These are phyloP conservation scores for Eucalyptus pumila DNA, from an alignment of 345 rosid genomes.

Conservation along the genomic window DNA sequence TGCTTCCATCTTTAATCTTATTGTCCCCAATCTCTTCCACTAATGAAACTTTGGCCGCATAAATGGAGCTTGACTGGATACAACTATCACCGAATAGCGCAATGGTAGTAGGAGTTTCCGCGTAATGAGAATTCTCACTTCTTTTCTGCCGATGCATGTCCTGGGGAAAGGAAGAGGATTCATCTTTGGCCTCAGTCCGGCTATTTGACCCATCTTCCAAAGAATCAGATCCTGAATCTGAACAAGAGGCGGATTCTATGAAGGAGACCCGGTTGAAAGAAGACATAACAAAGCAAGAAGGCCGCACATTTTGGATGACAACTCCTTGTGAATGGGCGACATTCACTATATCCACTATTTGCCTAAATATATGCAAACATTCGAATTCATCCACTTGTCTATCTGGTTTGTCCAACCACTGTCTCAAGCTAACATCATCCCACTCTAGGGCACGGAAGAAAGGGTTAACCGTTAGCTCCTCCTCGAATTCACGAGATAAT, in stretches of 20 bases:
- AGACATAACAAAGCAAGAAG: constrained; percentile 93
- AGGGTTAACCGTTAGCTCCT: constrained; percentile 25
- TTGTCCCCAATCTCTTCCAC: constrained; percentile 24
- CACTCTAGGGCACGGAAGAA: constrained; percentile 50
- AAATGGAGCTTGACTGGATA: constrained; percentile 39
- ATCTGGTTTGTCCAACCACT: constrained; percentile 85
- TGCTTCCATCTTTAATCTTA: constrained; percentile 16
- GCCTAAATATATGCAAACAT: constrained; percentile 91
- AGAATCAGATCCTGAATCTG: constrained; percentile 93
- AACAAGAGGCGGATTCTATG: constrained; percentile 93
- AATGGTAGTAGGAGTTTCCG: constrained; percentile 19
- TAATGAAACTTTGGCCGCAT: constrained; percentile 8
- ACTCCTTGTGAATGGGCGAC: constrained; percentile 88
- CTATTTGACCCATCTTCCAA: constrained; percentile 51
- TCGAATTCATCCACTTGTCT: constrained; percentile 61
- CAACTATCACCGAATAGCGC: constrained; percentile 46
- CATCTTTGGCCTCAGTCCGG: constrained; percentile 27
- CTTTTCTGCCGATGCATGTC: constrained; percentile 20
- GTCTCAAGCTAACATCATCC: constrained; percentile 91
- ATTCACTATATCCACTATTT: constrained; percentile 77
- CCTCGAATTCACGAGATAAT: constrained; percentile 37
- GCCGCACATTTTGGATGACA: constrained; percentile 81
- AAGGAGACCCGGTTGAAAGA: constrained; percentile 85
- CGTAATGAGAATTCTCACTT: constrained; percentile 22
- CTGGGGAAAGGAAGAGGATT: constrained; percentile 22